Evolutionary conservation across 306 rosid genomes (phyloP).

Genomic region (Pyrus betulifolia): DNA sequence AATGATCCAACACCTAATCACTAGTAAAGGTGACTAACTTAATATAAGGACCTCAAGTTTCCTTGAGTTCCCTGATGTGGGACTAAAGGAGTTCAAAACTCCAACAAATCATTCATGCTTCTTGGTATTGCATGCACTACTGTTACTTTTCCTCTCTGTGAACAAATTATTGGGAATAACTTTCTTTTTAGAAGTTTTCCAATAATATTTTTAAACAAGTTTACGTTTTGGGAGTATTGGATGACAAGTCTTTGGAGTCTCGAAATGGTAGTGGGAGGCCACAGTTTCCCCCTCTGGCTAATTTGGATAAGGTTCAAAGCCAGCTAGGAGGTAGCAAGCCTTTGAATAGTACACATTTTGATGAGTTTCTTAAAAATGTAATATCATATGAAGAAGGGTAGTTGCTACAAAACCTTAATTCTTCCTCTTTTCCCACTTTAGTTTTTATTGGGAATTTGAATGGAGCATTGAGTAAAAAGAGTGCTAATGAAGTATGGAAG

Average conservation of each 20-base stretch:
- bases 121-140: background rate
- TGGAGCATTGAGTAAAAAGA: slow-evolving; percentile 17
- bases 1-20: too few species aligned
- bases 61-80: too few species aligned
- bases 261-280: slow-evolving; percentile 19
- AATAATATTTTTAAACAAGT: background rate
- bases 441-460: slow-evolving; percentile 20
- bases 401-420: slow-evolving; percentile 28
- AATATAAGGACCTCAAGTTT: too few species aligned
- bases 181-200: background rate
- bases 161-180: background rate
- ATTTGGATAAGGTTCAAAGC: slow-evolving; percentile 28
- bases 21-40: too few species aligned
- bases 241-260: slow-evolving; percentile 19
- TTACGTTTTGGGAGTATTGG: slow-evolving; percentile 5
- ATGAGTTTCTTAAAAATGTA: slow-evolving; percentile 29
- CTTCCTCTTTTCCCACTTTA: slow-evolving; percentile 19
- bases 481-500: slow-evolving; percentile 16
- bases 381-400: slow-evolving; percentile 29
- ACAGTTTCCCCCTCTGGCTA: slow-evolving; percentile 11
- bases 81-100: too few species aligned
- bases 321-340: slow-evolving; percentile 21
- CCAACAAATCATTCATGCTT: background rate
- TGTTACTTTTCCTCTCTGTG: background rate
- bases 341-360: slow-evolving; percentile 21